Evolutionary conservation across 768 basidiomycete genomes (phyloP).

Genomic region (Dioszegia aurantiaca): DNA sequence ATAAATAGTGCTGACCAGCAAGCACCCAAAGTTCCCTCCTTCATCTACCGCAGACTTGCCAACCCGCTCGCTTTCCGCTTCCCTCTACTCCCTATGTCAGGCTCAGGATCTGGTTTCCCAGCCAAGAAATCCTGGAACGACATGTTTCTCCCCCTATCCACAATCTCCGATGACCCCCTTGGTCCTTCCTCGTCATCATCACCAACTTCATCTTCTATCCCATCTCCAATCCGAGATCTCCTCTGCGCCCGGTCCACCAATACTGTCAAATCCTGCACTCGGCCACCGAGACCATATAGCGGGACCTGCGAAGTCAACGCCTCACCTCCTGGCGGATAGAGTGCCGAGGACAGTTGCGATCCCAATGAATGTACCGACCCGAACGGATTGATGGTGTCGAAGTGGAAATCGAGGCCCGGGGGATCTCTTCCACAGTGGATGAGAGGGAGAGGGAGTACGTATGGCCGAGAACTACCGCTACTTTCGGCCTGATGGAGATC

Average conservation of each 20-base stretch:
- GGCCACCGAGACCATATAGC: too few relatives aligned
- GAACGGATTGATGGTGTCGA: conserved; percentile 14
- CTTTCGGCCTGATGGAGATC: too few relatives aligned
- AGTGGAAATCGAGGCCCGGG: conserved; percentile 2
- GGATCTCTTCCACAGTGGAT: too few relatives aligned
- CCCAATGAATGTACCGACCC: neutral
- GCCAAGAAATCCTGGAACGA: conserved; percentile 9
- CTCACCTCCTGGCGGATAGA: neutral
- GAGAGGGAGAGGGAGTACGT: too few relatives aligned
- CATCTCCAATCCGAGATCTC: neutral
- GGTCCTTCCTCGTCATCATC: neutral
- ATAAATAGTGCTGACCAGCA: too few relatives aligned
- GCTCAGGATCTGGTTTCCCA: neutral
- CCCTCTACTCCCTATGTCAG: neutral
- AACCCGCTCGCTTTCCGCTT: neutral
- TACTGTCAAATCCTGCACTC: too few relatives aligned
- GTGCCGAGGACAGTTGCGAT: neutral
- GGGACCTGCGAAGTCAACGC: neutral
- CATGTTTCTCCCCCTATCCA: neutral
- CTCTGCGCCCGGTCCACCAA: neutral
- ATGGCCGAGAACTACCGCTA: too few relatives aligned
- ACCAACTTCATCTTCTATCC: neutral
- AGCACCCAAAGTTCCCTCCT: too few relatives aligned
- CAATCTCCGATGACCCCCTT: neutral
- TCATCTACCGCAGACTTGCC: too few relatives aligned